These are phyloP conservation scores for Croton setiger DNA, from an alignment of 441 rosid species.

Conservation along the genomic window DNA sequence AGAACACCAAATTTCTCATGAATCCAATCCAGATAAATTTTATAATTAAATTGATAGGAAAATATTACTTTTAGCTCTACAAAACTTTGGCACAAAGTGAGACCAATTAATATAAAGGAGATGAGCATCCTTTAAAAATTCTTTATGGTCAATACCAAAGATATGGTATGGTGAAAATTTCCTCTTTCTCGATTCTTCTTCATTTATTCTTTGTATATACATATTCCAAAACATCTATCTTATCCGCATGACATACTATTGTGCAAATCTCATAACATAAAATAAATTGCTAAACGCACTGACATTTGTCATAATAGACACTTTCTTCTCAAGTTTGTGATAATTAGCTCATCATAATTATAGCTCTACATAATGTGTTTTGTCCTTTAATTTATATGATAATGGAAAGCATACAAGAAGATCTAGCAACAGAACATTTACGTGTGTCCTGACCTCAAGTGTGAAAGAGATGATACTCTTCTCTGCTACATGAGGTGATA, in stretches of 20 bases:
- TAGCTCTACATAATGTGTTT: not conserved
- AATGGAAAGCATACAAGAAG: not conserved
- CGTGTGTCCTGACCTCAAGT: conserved; percentile 54
- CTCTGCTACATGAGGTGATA: conserved; percentile 40
- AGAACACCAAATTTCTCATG: conserved; percentile 7
- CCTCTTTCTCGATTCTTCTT: not conserved
- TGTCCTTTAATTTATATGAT: not conserved
- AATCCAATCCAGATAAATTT: conserved; percentile 7
- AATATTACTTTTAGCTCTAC: not conserved
- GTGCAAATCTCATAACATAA: not conserved
- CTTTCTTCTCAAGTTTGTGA: not conserved
- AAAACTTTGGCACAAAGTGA: not conserved
- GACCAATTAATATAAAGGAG: too few relatives aligned
- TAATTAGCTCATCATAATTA: not conserved
- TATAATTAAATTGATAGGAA: not conserved
- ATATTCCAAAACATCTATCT: not conserved
- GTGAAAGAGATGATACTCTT: conserved; percentile 57
- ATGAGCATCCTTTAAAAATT: too few relatives aligned
- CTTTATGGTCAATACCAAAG: too few relatives aligned
- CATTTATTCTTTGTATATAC: too few relatives aligned
- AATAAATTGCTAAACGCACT: not conserved
- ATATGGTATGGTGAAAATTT: not conserved
- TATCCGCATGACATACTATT: not conserved
- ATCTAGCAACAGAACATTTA: too few relatives aligned
- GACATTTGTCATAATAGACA: not conserved